Conservation (phyloP, 2,329 filamentous ascomycete species). For the Epichloe glyceriae region DNA sequence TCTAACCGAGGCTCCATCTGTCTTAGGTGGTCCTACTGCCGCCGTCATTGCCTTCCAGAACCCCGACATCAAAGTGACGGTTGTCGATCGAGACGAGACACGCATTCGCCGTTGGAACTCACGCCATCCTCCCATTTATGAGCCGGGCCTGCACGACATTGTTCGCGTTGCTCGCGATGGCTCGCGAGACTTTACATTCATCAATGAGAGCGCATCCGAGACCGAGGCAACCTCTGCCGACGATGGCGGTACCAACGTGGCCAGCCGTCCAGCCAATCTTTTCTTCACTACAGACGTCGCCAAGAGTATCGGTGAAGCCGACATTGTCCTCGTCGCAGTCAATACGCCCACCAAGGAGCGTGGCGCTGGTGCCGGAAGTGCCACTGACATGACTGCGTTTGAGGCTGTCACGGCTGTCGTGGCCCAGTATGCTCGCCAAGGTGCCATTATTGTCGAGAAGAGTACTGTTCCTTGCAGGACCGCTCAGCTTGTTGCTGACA, state of each 20-base stretch:
- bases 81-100: conserved; percentile 55
- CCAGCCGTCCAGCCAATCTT: conserved; percentile 48
- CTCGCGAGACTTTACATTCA: conserved; percentile 29
- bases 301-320: conserved; percentile 49
- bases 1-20: neutral
- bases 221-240: conserved; percentile 18
- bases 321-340: conserved; percentile 63
- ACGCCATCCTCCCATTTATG: conserved; percentile 59
- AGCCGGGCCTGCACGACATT: conserved; percentile 57
- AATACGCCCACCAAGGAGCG: conserved; percentile 67
- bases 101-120: conserved; percentile 66
- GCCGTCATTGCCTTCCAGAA: conserved; percentile 64
- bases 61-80: conserved; percentile 55
- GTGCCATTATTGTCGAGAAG: conserved; percentile 70
- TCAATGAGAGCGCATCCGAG: conserved; percentile 22
- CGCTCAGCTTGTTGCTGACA: conserved; percentile 54
- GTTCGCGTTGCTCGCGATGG: conserved; percentile 52
- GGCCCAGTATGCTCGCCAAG: conserved; percentile 49
- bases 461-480: conserved; percentile 68
- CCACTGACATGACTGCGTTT: conserved; percentile 60
- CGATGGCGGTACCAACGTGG: conserved; percentile 21
- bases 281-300: conserved; percentile 60
- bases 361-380: conserved; percentile 55
- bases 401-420: conserved; percentile 58
- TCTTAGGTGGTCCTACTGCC: conserved; percentile 56